Evolutionary conservation across 176 grass and related monocot species (phyloP), one percentile per base, ranked within the genome.

Genomic region (Rhynchospora tenuis): DNA sequence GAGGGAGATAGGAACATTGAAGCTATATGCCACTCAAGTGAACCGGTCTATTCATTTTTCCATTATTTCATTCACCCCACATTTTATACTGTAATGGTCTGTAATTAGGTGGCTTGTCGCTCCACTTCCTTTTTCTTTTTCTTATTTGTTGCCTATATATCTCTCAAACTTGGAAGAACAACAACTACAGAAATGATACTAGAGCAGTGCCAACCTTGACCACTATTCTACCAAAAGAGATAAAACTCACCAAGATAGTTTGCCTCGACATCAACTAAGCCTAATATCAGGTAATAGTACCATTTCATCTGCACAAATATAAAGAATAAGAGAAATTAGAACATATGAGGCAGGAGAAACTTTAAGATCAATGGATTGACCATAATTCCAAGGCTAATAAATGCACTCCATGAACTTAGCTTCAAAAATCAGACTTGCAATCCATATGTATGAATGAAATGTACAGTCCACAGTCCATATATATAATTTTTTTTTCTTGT

Each of bases 181-280:
- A 54, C 47, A 28, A 22, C 5, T 52, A 10, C 48, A 51, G 11
- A 51, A 12, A 51, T 51, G 5, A 12, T 51, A 51, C 48, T 51
- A 12, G 9, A 51, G 4, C 48, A 51, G 11, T 51, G 11, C 48
- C 3, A 75, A 75, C 74, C 88, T 87, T 88, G 15, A 93, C 86
- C 56, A 93, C 81, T 90, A 85, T 28, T 85, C 28, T 76, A 55
- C 73, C 22, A 61, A 51, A 64, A 64, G 60, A 59, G 17, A 58
- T 38, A 75, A 20, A 9, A 79, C 86, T 83, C 48, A 91, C 92
- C 89, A 80, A 94, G 85, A 73, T 88, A 94, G 83, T 91, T 94
- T 16, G 87, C 92, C 79, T 94, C 89, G 51, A 94, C 92, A 84
- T 94, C 87, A 46, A 94, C 79, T 57, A 94, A 81, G 59, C 78